Evolutionary conservation across 306 rosid genomes (phyloP).

Genomic region (Cucurbita moschata): DNA sequence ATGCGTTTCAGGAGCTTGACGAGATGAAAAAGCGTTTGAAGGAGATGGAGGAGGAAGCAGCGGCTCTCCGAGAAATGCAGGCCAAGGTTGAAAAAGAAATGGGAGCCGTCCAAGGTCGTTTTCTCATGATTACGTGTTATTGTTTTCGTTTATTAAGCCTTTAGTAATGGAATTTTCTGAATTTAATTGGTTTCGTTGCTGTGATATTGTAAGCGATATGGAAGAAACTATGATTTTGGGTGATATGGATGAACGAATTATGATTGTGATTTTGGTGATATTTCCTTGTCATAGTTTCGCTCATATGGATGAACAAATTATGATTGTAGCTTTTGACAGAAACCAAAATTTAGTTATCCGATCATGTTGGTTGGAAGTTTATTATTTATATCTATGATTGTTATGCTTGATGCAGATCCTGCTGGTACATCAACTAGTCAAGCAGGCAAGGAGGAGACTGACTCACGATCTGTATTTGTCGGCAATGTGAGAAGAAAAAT

Average conservation of each 20-base stretch:
- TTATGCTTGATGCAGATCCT: conserved; percentile 36
- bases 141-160: not conserved
- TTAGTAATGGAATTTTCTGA: not conserved
- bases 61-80: conserved; percentile 94
- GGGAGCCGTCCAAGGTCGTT: conserved; percentile 85
- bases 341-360: not conserved
- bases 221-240: not conserved
- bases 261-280: not conserved
- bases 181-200: not conserved
- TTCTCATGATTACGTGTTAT: not conserved
- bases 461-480: conserved; percentile 71
- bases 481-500: conserved; percentile 67
- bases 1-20: conserved; percentile 45
- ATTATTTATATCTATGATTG: not conserved
- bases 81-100: conserved; percentile 96
- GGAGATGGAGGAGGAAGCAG: conserved; percentile 97
- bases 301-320: not conserved
- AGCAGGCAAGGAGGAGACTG: conserved; percentile 77
- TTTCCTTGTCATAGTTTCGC: not conserved
- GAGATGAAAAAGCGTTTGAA: conserved; percentile 89
- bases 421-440: conserved; percentile 52
- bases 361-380: not conserved
- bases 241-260: not conserved
- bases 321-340: not conserved
- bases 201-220: not conserved